Base-by-base conservation (phyloP, 805 yeast genomes). In the Kuraishia capsulata region DNA sequence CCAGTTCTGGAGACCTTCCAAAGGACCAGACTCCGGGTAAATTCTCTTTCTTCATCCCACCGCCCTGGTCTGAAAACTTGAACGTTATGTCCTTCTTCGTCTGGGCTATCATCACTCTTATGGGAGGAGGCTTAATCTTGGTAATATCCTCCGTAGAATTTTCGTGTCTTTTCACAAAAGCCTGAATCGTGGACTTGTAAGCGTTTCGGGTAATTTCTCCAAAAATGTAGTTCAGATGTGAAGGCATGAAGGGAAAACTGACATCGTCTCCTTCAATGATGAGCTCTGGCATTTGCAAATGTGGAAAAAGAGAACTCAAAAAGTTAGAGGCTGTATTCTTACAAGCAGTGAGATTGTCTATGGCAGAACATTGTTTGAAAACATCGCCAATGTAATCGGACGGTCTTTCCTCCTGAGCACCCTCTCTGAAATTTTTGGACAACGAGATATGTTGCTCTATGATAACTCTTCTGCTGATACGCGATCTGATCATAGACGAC, bases 131-230 rank as follows among this genome's bases (percentile, higher is more conserved):
- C 37, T 65, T 31, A 14, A 51, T 11, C 4, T 38, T 18, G 2
- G 30, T 19, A 2, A 56, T 35, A 6, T 42, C 45, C 10, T 25
- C 31, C 2, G 48, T 20, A 2, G 40, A n/a, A 8, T 42, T 35
- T 17, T 30, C 28, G 35, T 58, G 47, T 3, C 55, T 44, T 16
- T 42, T 48, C 5, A 69, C 50, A 39, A 64, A 67, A 33, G 65
- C 62, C 33, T 65, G 65, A 38, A 86, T 73, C 0, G 95, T 83
- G 0, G 95, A 90, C 52, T 86, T 94, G 48, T 76, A 73, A 3
- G 94, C 75, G 53, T 92, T 90, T 45, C 97, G 70, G 41, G 92
- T 61, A 28, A 90, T 79, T 57, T 90, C 97, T 18, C 96, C 92
- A 38, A 89, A 65, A 30, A 90, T 66, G 56, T 86, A 90, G 50